Evolutionary conservation across 2,329 filamentous ascomycete genomes (phyloP), one percentile per base, ranked within the genome.

Genomic region (Lojkania enalia): DNA sequence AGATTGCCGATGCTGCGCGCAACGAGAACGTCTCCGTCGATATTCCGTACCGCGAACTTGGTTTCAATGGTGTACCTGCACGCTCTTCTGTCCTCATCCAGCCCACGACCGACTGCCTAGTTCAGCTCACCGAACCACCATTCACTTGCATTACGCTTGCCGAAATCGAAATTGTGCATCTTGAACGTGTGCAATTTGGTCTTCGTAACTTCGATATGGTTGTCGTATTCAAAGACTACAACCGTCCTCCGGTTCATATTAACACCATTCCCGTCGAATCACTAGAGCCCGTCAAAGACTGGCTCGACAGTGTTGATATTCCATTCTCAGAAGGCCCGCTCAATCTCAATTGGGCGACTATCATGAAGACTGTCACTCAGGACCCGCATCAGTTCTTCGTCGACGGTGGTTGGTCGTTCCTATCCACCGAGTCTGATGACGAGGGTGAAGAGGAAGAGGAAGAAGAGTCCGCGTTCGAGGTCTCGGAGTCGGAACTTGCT

Each of bases 121-220:
- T 99, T 41, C 94, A 99, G 71, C 82, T 99, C 45, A 96, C 94
- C 2, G 94, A 99, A 69, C 92, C 92, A 19, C 95, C 94, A 0
- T 99, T 99, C 74, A 87, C 95, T 76, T 94, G 96, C 39, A 80
- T 99, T 55, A 96, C 94, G 0, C 82, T 99, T 23, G 90, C 92
- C 39, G 94, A 99, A 63, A 94, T 99, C 54, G 94, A 99, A 71
- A 82, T 97, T 57, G 94, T 94, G 13, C 94, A 99, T 73, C 77
- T 99, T 47, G 94, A 99, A 71, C 88, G 92, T 75, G 94, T 99
- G 14, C 83, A 85, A 73, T 99, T 99, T 63, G 95, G 94, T 23
- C 80, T 99, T 50, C 96, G 97, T 79, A 99, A 99, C 72, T 99
- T 99, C 70, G 94, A 99, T 72, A 84, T 99, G 71, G 94, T 99